Evolutionary conservation across 805 yeast genomes (phyloP).

Genomic region (Barnettozyma salicaria): DNA sequence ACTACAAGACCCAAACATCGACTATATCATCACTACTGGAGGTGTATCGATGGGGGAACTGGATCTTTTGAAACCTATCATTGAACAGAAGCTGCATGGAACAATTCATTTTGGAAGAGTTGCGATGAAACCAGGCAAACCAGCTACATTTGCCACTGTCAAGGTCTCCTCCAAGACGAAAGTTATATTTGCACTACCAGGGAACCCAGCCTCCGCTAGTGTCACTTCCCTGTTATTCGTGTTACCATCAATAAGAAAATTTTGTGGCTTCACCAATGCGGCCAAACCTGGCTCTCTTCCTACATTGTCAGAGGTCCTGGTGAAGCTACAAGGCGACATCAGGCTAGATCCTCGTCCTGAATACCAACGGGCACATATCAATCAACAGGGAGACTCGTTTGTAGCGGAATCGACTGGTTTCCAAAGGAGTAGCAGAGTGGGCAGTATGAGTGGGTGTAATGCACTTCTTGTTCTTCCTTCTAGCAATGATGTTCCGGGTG

Average conservation of each 20-base stretch:
- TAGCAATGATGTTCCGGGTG: slow-evolving; percentile 8
- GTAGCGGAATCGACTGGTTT: slow-evolving; percentile 41
- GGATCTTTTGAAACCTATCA: slow-evolving; percentile 45
- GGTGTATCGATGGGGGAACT: slow-evolving; percentile 58
- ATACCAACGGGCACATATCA: slow-evolving; percentile 39
- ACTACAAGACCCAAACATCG: slow-evolving; percentile 27
- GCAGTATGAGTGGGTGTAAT: slow-evolving; percentile 42
- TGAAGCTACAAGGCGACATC: slow-evolving; percentile 27
- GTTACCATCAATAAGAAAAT: slow-evolving; percentile 36
- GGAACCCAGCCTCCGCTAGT: slow-evolving; percentile 50
- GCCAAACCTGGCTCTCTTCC: slow-evolving; percentile 18
- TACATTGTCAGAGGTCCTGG: slow-evolving; percentile 31
- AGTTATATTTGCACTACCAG: slow-evolving; percentile 46
- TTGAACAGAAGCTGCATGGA: slow-evolving; percentile 37
- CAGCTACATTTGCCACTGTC: slow-evolving; percentile 49
- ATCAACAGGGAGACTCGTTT: slow-evolving; percentile 26
- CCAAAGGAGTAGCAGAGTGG: slow-evolving; percentile 46
- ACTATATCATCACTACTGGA: slow-evolving; percentile 45
- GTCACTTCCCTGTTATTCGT: slow-evolving; percentile 45
- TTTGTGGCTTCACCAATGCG: slow-evolving; percentile 28
- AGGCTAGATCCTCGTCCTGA: slow-evolving; percentile 46
- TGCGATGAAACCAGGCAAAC: slow-evolving; percentile 56
- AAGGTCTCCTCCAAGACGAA: slow-evolving; percentile 20
- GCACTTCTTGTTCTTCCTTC: slow-evolving; percentile 41
- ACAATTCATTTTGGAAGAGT: slow-evolving; percentile 48